Base-by-base conservation (phyloP, 2,329 filamentous ascomycete genomes). In the Colletotrichum sp. region DNA sequence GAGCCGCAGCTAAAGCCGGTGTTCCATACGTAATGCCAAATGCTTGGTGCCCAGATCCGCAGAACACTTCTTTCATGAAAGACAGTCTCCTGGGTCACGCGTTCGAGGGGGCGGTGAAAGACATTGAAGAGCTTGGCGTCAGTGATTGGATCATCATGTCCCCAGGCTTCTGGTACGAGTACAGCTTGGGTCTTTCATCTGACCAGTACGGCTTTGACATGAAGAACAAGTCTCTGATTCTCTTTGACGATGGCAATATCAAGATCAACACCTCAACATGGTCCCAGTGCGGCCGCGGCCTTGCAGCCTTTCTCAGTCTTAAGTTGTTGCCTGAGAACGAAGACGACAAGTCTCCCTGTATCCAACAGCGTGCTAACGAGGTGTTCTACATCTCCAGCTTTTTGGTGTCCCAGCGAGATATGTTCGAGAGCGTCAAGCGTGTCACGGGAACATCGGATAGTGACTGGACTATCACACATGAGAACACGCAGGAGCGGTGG, bases 231-330 rank as follows among this genome's bases (percentile, higher is more conserved):
- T 81, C 80, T 7, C 80, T 87, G 13, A 88, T 85, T 0, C 80
- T 90, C n/a, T 90, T 86, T 73, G 91, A 92, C 75, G 89, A 91
- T 32, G 93, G 93, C 0, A 87, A 86, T 24, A 88, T 86, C 2
- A 87, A 83, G 70, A 90, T 93, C 79, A 91, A 89, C 76, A 89
- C 85, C 0, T 90, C 89, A 10, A 94, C 93, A 0, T 92, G 90
- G 87, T 78, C 84, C 10, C 92, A 94, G 83, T 87, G 88, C 68
- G 92, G 90, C 0, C 85, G 88, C n/a, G 76, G 59, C 14, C 6
- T 77, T 32, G 74, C 76, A 2, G 83, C 80, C 0, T 80, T 91
- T 0, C 79, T 91, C 2, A 87, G 83, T 61, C 81, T 91, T 2
- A 75, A 73, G 26, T 72, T 65, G 34, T 16, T 75, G n/a, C 70